Base-by-base conservation (phyloP, 306 rosid species). In the Senna tora region DNA sequence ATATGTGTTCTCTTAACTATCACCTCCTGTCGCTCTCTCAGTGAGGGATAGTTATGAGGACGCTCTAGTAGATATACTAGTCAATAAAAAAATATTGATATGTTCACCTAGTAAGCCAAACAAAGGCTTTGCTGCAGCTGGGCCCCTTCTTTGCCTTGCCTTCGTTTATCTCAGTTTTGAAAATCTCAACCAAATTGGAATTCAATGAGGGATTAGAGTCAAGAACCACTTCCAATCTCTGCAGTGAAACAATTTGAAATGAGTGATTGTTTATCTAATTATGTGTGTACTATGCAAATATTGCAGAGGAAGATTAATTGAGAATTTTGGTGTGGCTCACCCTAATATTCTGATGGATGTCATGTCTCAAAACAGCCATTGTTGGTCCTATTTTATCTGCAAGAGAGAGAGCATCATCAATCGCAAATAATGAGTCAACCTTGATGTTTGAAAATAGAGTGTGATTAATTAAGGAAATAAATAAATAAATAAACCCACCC, bases 371-470 rank as follows among this genome's bases (percentile, higher is more conserved):
- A 81, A 94, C 99, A 68, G 88, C 83, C 99, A 94, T 94, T 6
- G 91, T 87, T 47, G 99, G 99, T 7, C 97, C 99, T 63, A 94
- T 87, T 88, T 89, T 91, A 86, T 94, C 99, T 94, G 89, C 85
- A 85, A 54, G 25, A 71, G 13, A n/a, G n/a, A n/a, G n/a, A n/a
- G n/a, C n/a, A n/a, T n/a, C 4, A 60, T 56, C 56, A 54, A 38
- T 25, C 41, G 71, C 20, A 51, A 67, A 79, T 43, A 69, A 65
- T 47, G 67, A 66, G 42, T 19, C 72, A 73, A 64, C 2, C 19
- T 73, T 56, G 67, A 67, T 30, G 77, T 45, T 66, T 54, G 34
- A 66, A 71, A 77, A 73, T 67, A 81, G 63, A 57, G 73, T 58
- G 53, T n/a, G n/a, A n/a, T n/a, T n/a, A n/a, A 75, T 12, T 1